phyloP scores from a whole-genome alignment of 331 rosid species.

The Arachis monticola region DNA sequence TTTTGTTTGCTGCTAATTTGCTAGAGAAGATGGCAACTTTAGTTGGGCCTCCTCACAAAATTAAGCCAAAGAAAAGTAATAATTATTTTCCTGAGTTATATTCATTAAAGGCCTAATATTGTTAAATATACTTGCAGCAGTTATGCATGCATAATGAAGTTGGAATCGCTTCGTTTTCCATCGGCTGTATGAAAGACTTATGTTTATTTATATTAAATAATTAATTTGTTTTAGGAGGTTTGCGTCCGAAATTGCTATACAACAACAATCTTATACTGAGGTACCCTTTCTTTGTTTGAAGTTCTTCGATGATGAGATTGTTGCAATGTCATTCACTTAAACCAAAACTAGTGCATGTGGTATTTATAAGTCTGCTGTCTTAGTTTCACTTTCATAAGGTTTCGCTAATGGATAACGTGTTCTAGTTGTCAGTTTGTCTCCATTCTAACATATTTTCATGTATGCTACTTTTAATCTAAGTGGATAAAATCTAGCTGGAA shows the following conservation, averaged over 20 bases:
- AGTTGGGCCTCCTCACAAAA: slow-evolving; percentile 46
- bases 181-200: not conserved
- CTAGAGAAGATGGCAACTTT: slow-evolving; percentile 51
- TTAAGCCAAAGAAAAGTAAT: slow-evolving; percentile 50
- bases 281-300: too few relatives aligned
- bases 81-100: slow-evolving; percentile 29
- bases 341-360: too few relatives aligned
- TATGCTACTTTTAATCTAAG: not conserved
- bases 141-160: slow-evolving; percentile 20
- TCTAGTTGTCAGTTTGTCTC: not conserved
- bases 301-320: too few relatives aligned
- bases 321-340: too few relatives aligned
- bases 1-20: slow-evolving; percentile 28
- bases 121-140: slow-evolving; percentile 1
- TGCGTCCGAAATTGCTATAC: too few relatives aligned
- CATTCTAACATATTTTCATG: not conserved
- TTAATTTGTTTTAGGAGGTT: too few relatives aligned
- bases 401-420: not conserved
- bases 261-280: too few relatives aligned
- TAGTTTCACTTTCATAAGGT: not conserved
- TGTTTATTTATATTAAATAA: too few relatives aligned
- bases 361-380: too few relatives aligned
- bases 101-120: not conserved
- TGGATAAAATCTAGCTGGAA: not conserved
- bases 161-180: slow-evolving; percentile 19